Percentiles rank a stretch among this genome's conserved stretches.
Evolutionary conservation across 208 protist species (phyloP).

Genomic region (Leishmania turanica): DNA sequence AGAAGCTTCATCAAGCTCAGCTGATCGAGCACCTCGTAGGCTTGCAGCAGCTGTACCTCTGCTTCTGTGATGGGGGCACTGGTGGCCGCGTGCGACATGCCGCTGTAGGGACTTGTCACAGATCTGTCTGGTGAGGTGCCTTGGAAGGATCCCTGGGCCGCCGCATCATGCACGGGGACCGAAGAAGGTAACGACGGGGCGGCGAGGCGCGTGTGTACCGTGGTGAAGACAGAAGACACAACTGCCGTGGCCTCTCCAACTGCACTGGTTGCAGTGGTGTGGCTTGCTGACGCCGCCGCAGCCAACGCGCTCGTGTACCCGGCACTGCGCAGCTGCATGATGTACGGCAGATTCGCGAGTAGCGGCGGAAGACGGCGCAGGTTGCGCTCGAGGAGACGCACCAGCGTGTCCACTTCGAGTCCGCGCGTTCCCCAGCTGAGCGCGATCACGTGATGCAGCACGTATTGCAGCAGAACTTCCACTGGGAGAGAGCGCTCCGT

Average conservation of each 20-base stretch:
- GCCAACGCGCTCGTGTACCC: conserved; percentile 38
- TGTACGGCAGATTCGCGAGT: conserved; percentile 53
- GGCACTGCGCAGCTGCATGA: conserved; percentile 35
- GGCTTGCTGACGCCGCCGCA: conserved; percentile 6
- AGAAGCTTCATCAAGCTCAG: conserved; percentile 55
- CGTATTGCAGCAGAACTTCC: conserved; percentile 73
- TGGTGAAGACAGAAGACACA: conserved; percentile 12
- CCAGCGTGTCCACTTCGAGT: conserved; percentile 60
- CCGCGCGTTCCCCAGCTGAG: conserved; percentile 69
- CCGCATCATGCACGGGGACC: neutral
- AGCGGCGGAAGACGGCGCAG: conserved; percentile 71
- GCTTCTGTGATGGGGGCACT: conserved; percentile 22
- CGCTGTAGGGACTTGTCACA: conserved; percentile 27
- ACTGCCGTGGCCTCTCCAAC: neutral
- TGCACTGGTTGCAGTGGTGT: neutral
- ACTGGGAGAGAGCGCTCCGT: conserved; percentile 50
- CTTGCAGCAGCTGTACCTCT: conserved; percentile 58
- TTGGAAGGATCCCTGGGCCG: neutral
- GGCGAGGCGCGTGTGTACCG: conserved; percentile 24
- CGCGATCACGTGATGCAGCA: conserved; percentile 70
- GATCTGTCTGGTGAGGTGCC: conserved; percentile 6
- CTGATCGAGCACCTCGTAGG: conserved; percentile 59
- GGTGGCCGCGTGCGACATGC: conserved; percentile 14
- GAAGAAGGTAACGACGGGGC: conserved; percentile 1
- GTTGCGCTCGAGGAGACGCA: conserved; percentile 76